Evolutionary conservation across 2,329 filamentous ascomycete species (phyloP).

Genomic region (Microascus cirrosus): DNA sequence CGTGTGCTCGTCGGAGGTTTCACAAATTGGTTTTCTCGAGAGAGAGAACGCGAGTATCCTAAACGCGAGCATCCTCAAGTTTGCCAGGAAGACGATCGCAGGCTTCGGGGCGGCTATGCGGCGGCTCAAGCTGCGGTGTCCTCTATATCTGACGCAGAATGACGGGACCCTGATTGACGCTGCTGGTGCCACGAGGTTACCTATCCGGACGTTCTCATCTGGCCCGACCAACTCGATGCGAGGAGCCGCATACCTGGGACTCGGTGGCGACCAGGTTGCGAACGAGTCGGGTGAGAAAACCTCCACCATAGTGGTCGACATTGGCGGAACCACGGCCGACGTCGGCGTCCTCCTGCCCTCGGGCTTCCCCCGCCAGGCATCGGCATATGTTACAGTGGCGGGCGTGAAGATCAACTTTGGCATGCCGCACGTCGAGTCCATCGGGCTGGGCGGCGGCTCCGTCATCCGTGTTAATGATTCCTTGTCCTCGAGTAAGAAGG

Average conservation of each 20-base stretch:
- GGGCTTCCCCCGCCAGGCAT: slow-evolving; percentile 52
- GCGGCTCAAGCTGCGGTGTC: slow-evolving; percentile 29
- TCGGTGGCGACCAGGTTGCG: slow-evolving; percentile 9
- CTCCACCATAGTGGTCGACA: slow-evolving; percentile 44
- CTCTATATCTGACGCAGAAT: slow-evolving; percentile 51
- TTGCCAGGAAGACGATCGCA: slow-evolving; percentile 43
- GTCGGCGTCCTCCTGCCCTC: slow-evolving; percentile 49
- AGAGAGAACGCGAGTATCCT: slow-evolving; percentile 55
- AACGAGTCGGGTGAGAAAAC: too few relatives aligned
- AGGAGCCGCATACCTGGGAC: slow-evolving; percentile 47
- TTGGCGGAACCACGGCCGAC: slow-evolving; percentile 56
- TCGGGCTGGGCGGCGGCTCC: slow-evolving; percentile 48
- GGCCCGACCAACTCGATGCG: slow-evolving; percentile 54
- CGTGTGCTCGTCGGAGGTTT: slow-evolving; percentile 39
- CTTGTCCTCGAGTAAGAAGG: too few relatives aligned
- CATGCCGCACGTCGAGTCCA: slow-evolving; percentile 45
- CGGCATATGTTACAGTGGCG: slow-evolving; percentile 49
- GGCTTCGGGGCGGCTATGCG: slow-evolving; percentile 39
- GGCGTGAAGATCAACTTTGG: slow-evolving; percentile 53
- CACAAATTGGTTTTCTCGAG: slow-evolving; percentile 44
- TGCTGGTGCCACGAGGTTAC: slow-evolving; percentile 38
- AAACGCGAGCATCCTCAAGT: slow-evolving; percentile 48
- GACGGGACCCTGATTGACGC: slow-evolving; percentile 50
- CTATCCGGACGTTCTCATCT: slow-evolving; percentile 50
- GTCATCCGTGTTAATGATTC: slow-evolving; percentile 31